Conservation (phyloP, 2,329 filamentous ascomycete genomes). For the Phyllosticta capitalensis region DNA sequence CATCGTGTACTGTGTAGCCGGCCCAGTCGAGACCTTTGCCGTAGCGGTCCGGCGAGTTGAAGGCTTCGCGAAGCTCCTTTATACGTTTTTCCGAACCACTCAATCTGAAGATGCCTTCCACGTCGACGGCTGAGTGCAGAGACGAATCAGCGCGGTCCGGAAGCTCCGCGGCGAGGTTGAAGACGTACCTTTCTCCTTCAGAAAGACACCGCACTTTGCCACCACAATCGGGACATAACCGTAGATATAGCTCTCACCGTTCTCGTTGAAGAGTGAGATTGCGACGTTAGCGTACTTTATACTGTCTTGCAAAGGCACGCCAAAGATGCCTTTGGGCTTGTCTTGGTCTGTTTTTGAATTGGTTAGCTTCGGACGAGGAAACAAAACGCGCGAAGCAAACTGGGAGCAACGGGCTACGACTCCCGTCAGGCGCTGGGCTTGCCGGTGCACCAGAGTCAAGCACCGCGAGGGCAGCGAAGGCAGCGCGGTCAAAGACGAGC, state of each 20-base stretch:
- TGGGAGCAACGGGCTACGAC: background rate
- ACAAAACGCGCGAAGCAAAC: conserved; percentile 2
- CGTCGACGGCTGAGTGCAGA: conserved; percentile 61
- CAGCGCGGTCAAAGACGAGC: background rate
- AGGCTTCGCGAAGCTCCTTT: conserved; percentile 85
- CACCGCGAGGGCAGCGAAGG: background rate
- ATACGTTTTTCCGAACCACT: conserved; percentile 96
- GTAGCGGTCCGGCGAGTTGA: conserved; percentile 90
- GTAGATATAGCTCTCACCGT: conserved; percentile 93
- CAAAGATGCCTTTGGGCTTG: conserved; percentile 71
- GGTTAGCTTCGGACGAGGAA: conserved; percentile 8
- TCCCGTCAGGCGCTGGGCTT: conserved; percentile 3
- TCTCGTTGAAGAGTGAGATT: conserved; percentile 87
- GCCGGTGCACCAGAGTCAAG: background rate
- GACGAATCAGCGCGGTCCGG: conserved; percentile 18
- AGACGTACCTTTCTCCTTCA: conserved; percentile 88
- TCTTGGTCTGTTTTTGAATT: conserved; percentile 20
- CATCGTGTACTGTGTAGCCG: conserved; percentile 96
- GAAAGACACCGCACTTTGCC: conserved; percentile 91
- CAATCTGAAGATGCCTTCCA: conserved; percentile 93
- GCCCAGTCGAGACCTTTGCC: conserved; percentile 96
- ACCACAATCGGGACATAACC: conserved; percentile 98
- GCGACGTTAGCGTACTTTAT: conserved; percentile 97
- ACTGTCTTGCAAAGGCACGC: conserved; percentile 83
- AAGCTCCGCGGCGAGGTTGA: background rate